These are phyloP conservation scores for Alternaria ventricosa DNA, from an alignment of 2,329 filamentous ascomycete species.

Conservation along the genomic window DNA sequence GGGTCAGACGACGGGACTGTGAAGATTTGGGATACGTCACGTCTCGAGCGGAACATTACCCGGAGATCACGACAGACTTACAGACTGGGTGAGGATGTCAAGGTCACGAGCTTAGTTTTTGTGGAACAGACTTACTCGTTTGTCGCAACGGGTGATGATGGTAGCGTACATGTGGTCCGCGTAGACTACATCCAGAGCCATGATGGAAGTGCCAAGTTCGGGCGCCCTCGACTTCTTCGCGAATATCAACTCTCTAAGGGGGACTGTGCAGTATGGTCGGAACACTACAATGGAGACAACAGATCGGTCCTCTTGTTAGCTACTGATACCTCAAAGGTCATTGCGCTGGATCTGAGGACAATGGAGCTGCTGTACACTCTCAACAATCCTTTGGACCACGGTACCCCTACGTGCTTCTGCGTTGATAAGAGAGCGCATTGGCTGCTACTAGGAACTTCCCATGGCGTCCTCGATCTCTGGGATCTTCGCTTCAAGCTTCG, in stretches of 20 bases:
- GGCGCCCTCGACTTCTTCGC: constrained; percentile 76
- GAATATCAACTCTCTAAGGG: constrained; percentile 73
- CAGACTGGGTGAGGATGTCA: constrained; percentile 72
- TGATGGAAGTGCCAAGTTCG: constrained; percentile 69
- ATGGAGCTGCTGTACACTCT: constrained; percentile 84
- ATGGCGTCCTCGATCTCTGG: constrained; percentile 93
- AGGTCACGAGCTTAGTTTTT: constrained; percentile 84
- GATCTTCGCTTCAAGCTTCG: constrained; percentile 93
- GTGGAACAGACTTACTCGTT: constrained; percentile 95
- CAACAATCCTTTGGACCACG: constrained; percentile 89
- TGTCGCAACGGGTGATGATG: constrained; percentile 86
- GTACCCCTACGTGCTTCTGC: constrained; percentile 88
- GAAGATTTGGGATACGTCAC: constrained; percentile 89
- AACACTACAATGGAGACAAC: constrained; percentile 85
- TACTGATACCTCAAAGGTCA: constrained; percentile 82
- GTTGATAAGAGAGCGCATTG: constrained; percentile 86
- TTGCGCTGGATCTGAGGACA: constrained; percentile 84
- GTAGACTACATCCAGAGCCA: constrained; percentile 70
- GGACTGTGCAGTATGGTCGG: constrained; percentile 87
- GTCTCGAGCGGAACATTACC: constrained; percentile 89
- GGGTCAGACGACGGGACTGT: constrained; percentile 90
- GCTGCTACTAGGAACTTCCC: constrained; percentile 88
- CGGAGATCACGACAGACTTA: constrained; percentile 88
- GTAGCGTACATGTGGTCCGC: constrained; percentile 81
- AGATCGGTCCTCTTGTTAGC: constrained; percentile 84